Percentiles rank a stretch among this genome's conserved stretches.
Conservation (phyloP, 345 rosid genomes). For the Tarenaya hassleriana region DNA sequence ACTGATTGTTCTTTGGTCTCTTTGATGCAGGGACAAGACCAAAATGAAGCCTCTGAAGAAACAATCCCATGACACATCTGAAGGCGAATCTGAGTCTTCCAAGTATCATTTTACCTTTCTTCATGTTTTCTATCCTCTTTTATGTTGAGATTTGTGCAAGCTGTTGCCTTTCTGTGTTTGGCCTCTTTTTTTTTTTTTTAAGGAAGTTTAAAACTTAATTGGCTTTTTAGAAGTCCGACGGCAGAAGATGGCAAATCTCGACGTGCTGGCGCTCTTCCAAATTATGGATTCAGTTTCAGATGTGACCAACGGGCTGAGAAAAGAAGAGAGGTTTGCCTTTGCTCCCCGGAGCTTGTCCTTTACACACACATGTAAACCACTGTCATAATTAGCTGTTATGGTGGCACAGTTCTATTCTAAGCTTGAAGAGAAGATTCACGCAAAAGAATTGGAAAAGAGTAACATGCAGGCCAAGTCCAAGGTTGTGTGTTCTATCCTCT, state of each 20-base stretch:
- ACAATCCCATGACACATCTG: constrained; percentile 44
- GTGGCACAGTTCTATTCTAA: constrained; percentile 77
- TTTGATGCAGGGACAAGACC: constrained; percentile 53
- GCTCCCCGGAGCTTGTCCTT: constrained; percentile 9
- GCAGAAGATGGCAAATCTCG: constrained; percentile 61
- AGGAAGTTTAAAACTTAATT: constrained; percentile 31
- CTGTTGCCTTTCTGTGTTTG: constrained; percentile 13
- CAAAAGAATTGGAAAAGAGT: constrained; percentile 75
- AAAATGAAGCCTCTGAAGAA: constrained; percentile 54
- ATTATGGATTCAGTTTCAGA: constrained; percentile 92
- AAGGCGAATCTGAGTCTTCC: constrained; percentile 51
- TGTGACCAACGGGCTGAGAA: constrained; percentile 98
- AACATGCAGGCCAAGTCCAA: constrained; percentile 88
- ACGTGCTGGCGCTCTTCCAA: constrained; percentile 72
- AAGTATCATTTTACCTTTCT: constrained; percentile 50
- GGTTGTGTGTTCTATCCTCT: constrained; percentile 36
- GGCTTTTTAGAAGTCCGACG: constrained; percentile 46
- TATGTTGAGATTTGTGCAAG: constrained; percentile 1
- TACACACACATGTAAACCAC: background rate
- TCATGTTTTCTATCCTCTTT: constrained; percentile 19
- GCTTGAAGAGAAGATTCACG: constrained; percentile 97
- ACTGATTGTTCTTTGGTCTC: background rate
- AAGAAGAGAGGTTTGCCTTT: constrained; percentile 79
- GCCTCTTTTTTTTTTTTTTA: constrained; percentile 9
- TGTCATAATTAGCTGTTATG: constrained; percentile 12